These are phyloP conservation scores for Xylaria scruposa DNA, from an alignment of 495 filamentous ascomycete species.

Conservation along the genomic window DNA sequence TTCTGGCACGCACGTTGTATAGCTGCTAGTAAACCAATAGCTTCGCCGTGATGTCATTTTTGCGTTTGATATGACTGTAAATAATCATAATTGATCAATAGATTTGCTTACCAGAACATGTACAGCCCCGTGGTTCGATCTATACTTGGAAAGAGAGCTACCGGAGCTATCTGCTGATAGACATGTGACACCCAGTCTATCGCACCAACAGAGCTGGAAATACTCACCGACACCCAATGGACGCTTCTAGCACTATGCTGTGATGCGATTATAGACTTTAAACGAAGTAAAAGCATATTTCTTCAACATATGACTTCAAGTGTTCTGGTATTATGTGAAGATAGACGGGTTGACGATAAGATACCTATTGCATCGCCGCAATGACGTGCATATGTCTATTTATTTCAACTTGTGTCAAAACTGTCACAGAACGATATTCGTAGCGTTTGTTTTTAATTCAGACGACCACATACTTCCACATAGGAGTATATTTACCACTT, in stretches of 20 bases:
- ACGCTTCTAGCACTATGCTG: neutral
- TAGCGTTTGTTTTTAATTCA: neutral
- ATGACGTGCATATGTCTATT: no score
- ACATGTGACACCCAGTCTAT: neutral
- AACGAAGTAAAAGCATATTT: neutral
- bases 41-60: neutral
- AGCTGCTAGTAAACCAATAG: neutral
- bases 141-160: neutral
- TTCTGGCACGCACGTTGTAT: neutral
- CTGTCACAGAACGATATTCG: neutral
- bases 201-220: no score
- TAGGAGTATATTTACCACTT: neutral
- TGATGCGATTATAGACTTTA: neutral
- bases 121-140: neutral
- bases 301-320: neutral
- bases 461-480: no score
- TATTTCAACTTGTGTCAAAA: neutral
- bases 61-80: neutral
- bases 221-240: neutral
- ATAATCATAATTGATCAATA: neutral
- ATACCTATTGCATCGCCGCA: no score
- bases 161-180: neutral
- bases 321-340: neutral
- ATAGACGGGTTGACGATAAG: neutral
- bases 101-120: neutral